Conservation (phyloP, 2,329 filamentous ascomycete species). For the Sarocladium brachiariae region DNA sequence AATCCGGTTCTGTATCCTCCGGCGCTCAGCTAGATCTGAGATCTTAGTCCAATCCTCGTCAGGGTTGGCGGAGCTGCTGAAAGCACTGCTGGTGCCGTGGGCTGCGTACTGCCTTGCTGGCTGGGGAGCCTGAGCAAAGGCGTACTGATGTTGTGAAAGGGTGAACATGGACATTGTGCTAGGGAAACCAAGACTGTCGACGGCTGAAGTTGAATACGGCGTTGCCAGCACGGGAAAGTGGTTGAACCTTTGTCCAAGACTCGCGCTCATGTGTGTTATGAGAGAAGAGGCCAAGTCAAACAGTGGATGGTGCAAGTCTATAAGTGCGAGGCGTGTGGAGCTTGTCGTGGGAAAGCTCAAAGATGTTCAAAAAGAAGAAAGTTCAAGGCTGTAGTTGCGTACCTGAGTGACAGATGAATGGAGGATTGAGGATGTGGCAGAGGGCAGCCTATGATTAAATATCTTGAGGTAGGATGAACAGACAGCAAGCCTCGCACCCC, state of each 20-base stretch:
- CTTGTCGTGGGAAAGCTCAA: background rate
- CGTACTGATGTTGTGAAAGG: constrained; percentile 23
- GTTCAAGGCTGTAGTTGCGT: background rate
- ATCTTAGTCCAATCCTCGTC: constrained; percentile 99
- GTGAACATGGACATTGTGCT: constrained; percentile 29
- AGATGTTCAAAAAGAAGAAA: background rate
- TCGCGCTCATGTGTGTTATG: constrained; percentile 5
- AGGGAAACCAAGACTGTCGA: constrained; percentile 1
- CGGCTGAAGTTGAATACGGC: background rate
- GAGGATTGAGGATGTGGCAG: constrained; percentile 4
- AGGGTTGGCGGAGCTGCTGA: constrained; percentile 87
- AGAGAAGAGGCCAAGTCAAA: background rate
- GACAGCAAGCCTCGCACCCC: constrained; percentile 3
- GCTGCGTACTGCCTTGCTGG: constrained; percentile 55
- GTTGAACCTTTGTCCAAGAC: constrained; percentile 7
- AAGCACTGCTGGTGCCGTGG: constrained; percentile 85
- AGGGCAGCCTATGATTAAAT: constrained; percentile 9
- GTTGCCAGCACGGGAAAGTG: background rate
- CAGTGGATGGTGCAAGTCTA: background rate
- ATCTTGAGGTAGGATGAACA: constrained; percentile 5
- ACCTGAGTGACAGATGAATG: background rate
- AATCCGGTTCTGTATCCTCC: constrained; percentile 95
- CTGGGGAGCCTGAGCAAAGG: constrained; percentile 27
- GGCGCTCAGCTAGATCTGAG: constrained; percentile 87
- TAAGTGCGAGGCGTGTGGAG: background rate